Evolutionary conservation across 305 asterid species (phyloP), one percentile per base, ranked within the genome.

Genomic region (Fraxinus velutina): DNA sequence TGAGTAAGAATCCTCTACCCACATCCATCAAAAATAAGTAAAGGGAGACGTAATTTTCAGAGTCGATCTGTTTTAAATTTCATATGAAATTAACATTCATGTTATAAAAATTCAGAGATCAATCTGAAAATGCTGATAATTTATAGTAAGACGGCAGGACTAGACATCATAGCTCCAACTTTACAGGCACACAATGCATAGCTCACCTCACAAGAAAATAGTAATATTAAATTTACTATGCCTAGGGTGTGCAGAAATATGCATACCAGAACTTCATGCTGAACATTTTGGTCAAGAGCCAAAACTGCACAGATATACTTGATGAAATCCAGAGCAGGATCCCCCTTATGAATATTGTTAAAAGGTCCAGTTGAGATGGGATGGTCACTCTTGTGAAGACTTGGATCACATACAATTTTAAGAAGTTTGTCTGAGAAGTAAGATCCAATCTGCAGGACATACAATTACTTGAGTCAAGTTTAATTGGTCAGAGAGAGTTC

Each of bases 211-310:
- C 77, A 81, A 76, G 62, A 77, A 84, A 83, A 66, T 33, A 55
- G 73, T 50, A 73, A 70, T 39, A 76, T 60, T 60, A 60, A 74
- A 66, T 60, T 22, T 74, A 19, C 32, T 12, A 77, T 37, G 81
- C 77, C 73, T 81, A 33, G 68, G 62, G 68, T 55, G 82, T 47
- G 74, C 71, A 55, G 12, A 77, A 64, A 81, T 57, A 74, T 77
- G 81, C 85, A 73, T 94, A 94, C 98, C 96, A 96, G 92, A 84
- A 96, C 93, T 88, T 96, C 98, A 88, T 96, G 96, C 90, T 94
- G 97, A 87, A 96, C 98, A 78, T 88, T 90, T 85, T 90, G 92
- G 89, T 96, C 99, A 82, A 96, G 97, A 85, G 94, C 91, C 89
- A 96, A 87, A 88, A 93, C 98, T 66, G 97, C 97, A 83, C 95